These are phyloP conservation scores for Cocos nucifera DNA, from an alignment of 176 grass and related monocot species.

Conservation along the genomic window DNA sequence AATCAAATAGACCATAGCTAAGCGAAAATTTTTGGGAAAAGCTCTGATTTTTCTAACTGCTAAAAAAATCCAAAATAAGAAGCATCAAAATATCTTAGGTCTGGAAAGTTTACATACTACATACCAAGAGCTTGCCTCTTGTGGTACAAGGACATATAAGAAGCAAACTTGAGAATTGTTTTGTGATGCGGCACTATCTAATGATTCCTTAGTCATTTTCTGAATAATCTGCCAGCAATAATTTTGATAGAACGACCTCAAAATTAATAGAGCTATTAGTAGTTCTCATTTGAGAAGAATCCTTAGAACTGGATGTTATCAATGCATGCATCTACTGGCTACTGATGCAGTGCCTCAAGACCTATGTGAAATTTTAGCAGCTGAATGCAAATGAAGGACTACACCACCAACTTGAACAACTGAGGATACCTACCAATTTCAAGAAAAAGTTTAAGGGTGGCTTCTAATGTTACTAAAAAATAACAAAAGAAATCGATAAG, in stretches of 20 bases:
- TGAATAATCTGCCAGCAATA: constrained; percentile 48
- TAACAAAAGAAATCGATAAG: no score
- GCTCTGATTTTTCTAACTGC: no score
- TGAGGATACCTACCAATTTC: constrained; percentile 49
- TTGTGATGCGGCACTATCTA: constrained; percentile 36
- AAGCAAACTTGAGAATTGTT: constrained; percentile 51
- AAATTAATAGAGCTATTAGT: constrained; percentile 48
- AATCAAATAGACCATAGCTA: constrained; percentile 14
- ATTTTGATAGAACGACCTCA: constrained; percentile 40
- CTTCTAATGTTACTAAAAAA: no score
- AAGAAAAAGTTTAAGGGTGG: constrained; percentile 1
- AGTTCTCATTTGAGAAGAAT: constrained; percentile 31
- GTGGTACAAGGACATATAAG: constrained; percentile 75
- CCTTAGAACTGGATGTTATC: constrained; percentile 44
- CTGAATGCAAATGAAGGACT: constrained; percentile 58
- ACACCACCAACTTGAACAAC: constrained; percentile 87
- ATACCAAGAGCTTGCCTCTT: constrained; percentile 68
- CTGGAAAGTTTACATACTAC: constrained; percentile 31
- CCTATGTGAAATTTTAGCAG: constrained; percentile 90
- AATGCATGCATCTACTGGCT: constrained; percentile 85
- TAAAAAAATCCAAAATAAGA: no score
- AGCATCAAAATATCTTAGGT: no score
- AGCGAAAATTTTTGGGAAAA: no score
- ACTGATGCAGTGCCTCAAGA: constrained; percentile 70
- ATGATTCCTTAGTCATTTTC: constrained; percentile 75